Percentiles rank a stretch among this genome's conserved stretches.
Conservation (phyloP, 202 grass and related monocot genomes). For the Schoenoplectus triqueter region DNA sequence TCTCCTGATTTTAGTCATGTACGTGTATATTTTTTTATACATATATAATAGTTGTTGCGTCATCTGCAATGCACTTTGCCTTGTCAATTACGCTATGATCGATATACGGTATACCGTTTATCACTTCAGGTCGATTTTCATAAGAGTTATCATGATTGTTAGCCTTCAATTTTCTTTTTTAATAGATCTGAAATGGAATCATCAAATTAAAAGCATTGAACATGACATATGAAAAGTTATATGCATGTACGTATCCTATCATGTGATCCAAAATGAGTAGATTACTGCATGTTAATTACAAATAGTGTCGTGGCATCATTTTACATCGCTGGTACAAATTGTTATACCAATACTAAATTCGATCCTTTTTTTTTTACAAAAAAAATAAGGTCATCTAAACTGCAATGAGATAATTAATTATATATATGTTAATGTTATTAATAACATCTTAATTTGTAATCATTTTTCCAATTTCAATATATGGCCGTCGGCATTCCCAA, state of each 20-base stretch:
- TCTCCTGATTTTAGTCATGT: too few relatives aligned
- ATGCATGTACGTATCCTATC: background rate
- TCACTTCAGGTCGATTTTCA: slow-evolving; percentile 3
- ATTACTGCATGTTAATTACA: background rate
- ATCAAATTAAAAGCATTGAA: slow-evolving; percentile 1
- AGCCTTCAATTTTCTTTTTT: background rate
- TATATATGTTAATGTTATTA: background rate
- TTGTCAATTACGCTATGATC: background rate
- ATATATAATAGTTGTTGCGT: too few relatives aligned
- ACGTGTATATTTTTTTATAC: too few relatives aligned
- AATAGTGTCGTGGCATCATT: background rate
- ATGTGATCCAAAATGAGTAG: background rate
- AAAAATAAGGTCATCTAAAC: background rate
- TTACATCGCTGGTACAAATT: background rate
- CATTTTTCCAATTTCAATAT: background rate
- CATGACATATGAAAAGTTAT: background rate
- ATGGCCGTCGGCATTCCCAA: too few relatives aligned
- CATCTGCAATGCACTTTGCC: background rate
- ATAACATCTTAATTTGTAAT: background rate
- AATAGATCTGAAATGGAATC: background rate
- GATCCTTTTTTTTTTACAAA: background rate
- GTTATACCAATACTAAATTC: background rate
- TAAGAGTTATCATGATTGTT: background rate
- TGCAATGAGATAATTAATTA: background rate
- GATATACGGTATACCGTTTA: background rate